These are phyloP conservation scores for Zea mays DNA, from an alignment of 176 grass and related monocot genomes.

Conservation along the genomic window DNA sequence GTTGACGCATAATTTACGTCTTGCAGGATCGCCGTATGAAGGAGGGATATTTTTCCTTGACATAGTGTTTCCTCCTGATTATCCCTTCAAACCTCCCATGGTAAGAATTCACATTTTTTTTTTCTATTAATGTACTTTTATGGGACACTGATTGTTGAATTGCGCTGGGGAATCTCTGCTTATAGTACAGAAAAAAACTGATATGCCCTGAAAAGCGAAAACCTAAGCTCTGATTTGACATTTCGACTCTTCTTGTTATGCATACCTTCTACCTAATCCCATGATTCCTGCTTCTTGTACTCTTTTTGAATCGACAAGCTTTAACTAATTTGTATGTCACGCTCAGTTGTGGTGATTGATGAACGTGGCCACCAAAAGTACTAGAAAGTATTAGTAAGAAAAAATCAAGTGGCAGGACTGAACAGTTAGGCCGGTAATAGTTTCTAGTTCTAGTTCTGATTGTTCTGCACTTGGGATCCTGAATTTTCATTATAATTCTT, in stretches of 20 bases:
- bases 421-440: conserved; percentile 9
- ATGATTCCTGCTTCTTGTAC: conserved; percentile 2
- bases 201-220: background rate
- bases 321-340: conserved; percentile 27
- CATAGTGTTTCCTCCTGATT: conserved; percentile 76
- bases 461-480: background rate
- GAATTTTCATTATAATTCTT: conserved; percentile 5
- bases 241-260: conserved; percentile 9
- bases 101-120: conserved; percentile 41
- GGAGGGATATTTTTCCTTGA: conserved; percentile 96
- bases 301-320: conserved; percentile 24
- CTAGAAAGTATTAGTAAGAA: background rate
- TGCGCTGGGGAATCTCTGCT: background rate
- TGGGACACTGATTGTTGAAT: conserved; percentile 7
- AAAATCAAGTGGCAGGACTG: conserved; percentile 2
- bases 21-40: conserved; percentile 80
- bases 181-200: background rate
- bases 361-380: conserved; percentile 1
- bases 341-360: background rate
- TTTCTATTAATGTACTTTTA: background rate
- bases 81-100: conserved; percentile 79
- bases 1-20: conserved; percentile 5
- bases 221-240: background rate
- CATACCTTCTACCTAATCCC: conserved; percentile 15
- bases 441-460: conserved; percentile 6